Base-by-base conservation (phyloP, 2,329 filamentous ascomycete genomes). In the Teratosphaeriaceae sp. region DNA sequence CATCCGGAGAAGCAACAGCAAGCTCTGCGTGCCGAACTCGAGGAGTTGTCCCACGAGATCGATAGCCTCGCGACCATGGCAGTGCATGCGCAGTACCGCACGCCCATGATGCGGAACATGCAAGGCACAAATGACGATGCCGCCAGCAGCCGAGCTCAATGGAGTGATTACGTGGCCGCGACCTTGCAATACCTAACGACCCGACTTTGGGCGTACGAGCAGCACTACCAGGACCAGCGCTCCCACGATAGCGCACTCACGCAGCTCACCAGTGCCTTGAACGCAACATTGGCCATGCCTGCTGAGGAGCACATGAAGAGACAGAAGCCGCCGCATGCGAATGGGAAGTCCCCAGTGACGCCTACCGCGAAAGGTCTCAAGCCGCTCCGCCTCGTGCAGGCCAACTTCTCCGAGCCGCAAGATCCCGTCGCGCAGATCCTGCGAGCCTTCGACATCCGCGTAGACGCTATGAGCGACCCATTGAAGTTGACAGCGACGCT, bases 41-140 rank as follows among this genome's bases (percentile, higher is more conserved):
- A 85, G 50, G 84, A 80, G 3, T 67, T 87, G 2, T 82, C 84
- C 52, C 69, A 79, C 0, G 84, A 87, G 56, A 80, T 87, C 30
- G 66, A 82, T 0, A 78, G 82, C 0, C 79, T 87, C 2, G 76
- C 81, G 5, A 78, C 84, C 48, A 86, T 87, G 78, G 78, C 82
- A 0, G 72, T 81, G 1, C 80, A 85, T 50, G 76, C 83, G 52
- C 79, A 84, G 56, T 74, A 81, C 51, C 68, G 83, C 4, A 74
- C 78, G 46, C 82, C 82, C 0, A 77, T 82, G 1, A 63, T 78
- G 5, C 60, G 65, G 9, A 55, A 57, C 19, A 60, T 66, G 42
- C 51, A 64, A 18, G 55, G 62, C 8, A 61, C 60, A 19, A 60
- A 65, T 21, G 53, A 56, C 22, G 63, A 69, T 35, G 51, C 55